Conservation (phyloP, 805 yeast species). For the Sungouiozyma ichnusensis region DNA sequence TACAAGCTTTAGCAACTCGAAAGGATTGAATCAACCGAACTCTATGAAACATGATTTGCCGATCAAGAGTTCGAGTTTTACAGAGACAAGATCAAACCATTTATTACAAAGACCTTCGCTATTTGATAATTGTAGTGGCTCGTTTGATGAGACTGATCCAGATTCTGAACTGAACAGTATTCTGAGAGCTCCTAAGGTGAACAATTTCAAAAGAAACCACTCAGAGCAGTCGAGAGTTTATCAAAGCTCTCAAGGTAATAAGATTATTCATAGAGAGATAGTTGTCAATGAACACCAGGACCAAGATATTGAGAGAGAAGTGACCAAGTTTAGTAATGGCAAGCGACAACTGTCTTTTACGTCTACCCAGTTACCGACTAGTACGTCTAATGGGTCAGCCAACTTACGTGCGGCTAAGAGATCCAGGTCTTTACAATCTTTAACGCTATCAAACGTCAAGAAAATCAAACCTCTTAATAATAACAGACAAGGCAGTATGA, state of each 20-base stretch:
- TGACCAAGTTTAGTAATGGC: constrained; percentile 7
- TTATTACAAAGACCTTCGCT: constrained; percentile 4
- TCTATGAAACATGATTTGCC: not conserved
- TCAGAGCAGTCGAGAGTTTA: not conserved
- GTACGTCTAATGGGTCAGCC: not conserved
- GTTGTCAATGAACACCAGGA: not conserved
- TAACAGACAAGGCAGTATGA: not conserved
- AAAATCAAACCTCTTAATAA: constrained; percentile 10
- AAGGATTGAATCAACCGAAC: not conserved
- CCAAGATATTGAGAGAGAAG: constrained; percentile 1
- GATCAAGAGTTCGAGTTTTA: not conserved
- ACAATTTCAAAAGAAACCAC: constrained; percentile 16
- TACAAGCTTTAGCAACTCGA: not conserved
- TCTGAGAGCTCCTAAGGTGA: constrained; percentile 13
- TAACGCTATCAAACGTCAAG: constrained; percentile 12
- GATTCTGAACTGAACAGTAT: constrained; percentile 16
- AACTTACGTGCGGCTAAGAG: constrained; percentile 7
- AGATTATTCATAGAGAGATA: not conserved
- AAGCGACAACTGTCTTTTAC: constrained; percentile 14
- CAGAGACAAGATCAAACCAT: not conserved
- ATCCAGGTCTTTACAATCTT: constrained; percentile 11
- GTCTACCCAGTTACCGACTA: constrained; percentile 4
- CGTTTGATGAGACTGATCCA: constrained; percentile 27
- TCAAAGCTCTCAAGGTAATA: not conserved
- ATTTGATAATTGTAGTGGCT: constrained; percentile 19